These are phyloP conservation scores for Neurospora sp. DNA, from an alignment of 495 filamentous ascomycete species.

Conservation along the genomic window DNA sequence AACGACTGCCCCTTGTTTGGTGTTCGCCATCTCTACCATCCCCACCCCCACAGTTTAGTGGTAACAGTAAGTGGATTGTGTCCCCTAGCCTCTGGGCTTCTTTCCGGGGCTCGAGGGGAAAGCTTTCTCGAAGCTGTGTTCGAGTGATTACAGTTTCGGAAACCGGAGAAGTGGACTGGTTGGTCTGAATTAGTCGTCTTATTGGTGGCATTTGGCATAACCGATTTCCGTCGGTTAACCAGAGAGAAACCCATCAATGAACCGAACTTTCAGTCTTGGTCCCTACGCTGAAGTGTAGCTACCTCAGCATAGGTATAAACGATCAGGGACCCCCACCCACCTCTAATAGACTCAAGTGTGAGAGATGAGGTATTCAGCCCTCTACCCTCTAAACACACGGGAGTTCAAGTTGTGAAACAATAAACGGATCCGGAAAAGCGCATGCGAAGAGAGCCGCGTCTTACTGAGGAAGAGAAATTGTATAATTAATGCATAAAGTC, in stretches of 20 bases:
- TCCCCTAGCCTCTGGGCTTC: neutral
- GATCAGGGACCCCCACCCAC: neutral
- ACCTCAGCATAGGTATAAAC: neutral
- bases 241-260: neutral
- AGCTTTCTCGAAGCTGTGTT: neutral
- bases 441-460: neutral
- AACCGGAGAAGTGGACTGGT: neutral
- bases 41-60: neutral
- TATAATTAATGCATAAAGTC: constrained; percentile 10
- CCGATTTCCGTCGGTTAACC: neutral
- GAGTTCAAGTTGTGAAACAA: neutral
- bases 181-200: neutral
- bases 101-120: neutral
- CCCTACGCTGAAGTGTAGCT: neutral
- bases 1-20: neutral
- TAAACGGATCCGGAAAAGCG: neutral
- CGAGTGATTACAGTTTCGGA: neutral
- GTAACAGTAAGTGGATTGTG: neutral
- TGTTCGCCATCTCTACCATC: neutral
- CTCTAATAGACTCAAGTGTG: neutral
- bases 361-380: neutral
- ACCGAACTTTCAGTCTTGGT: neutral
- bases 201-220: neutral
- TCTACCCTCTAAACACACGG: neutral
- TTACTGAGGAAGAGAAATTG: neutral